A percentile compares a stretch with the other conserved stretches of the same genome.
Evolutionary conservation across 768 basidiomycete species (phyloP).

Genomic region (Trametes cubensis): DNA sequence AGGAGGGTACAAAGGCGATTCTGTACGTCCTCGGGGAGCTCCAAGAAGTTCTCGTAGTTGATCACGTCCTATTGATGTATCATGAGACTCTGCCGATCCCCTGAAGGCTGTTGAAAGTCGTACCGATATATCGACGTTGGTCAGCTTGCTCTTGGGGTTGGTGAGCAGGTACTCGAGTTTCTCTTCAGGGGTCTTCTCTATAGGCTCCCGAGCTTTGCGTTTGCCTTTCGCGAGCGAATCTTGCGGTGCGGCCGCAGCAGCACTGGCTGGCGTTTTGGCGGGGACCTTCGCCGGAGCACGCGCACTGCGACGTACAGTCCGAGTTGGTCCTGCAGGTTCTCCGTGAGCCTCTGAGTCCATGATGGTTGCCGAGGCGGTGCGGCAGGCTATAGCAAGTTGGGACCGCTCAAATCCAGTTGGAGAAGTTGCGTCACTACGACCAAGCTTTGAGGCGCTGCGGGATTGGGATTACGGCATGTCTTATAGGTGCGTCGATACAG

Average conservation of each 20-base stretch:
- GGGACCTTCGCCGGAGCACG: slow-evolving; percentile 18
- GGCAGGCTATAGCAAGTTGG: neutral
- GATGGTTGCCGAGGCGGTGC: neutral
- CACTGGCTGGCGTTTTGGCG: neutral
- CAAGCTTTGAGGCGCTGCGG: too few species aligned
- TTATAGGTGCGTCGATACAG: neutral
- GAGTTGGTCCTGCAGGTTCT: neutral
- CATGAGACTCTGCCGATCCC: neutral
- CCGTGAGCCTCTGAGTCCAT: neutral
- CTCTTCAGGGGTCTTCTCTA: slow-evolving; percentile 35
- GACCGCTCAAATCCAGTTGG: neutral
- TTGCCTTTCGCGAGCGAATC: slow-evolving; percentile 2
- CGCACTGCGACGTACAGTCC: slow-evolving; percentile 18
- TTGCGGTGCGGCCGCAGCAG: neutral
- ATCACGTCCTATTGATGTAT: slow-evolving; percentile 24
- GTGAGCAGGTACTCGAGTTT: slow-evolving; percentile 46
- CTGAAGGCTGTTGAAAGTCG: neutral
- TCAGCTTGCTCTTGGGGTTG: slow-evolving; percentile 51
- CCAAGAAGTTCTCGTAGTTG: slow-evolving; percentile 29
- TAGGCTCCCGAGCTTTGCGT: slow-evolving; percentile 18
- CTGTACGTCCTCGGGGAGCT: slow-evolving; percentile 33
- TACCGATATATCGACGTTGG: slow-evolving; percentile 53
- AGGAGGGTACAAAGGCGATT: slow-evolving; percentile 31
- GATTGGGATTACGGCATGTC: neutral
- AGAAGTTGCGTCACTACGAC: too few species aligned